These are phyloP conservation scores for Beauveria brongniartii DNA, from an alignment of 2,329 filamentous ascomycete genomes.

Conservation along the genomic window DNA sequence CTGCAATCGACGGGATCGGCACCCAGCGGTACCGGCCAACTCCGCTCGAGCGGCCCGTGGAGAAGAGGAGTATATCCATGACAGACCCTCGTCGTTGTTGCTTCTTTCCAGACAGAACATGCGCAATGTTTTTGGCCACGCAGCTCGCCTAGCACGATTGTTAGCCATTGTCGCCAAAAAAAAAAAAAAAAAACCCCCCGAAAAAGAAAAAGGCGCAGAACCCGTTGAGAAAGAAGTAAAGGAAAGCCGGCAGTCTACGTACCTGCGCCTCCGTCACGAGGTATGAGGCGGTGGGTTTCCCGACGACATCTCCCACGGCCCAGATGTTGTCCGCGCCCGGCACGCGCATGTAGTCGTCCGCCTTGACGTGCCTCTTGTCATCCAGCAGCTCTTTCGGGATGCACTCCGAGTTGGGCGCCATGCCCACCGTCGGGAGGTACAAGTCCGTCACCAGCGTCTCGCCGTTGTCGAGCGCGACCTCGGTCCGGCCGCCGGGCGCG, in stretches of 20 bases:
- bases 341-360: conserved; percentile 44
- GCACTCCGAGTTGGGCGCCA: conserved; percentile 47
- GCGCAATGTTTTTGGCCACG: conserved; percentile 46
- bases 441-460: conserved; percentile 43
- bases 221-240: not conserved
- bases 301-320: conserved; percentile 47
- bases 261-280: conserved; percentile 52
- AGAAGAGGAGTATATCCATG: conserved; percentile 40
- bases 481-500: conserved; percentile 36
- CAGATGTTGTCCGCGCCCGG: conserved; percentile 37
- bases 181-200: no score
- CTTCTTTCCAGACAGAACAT: conserved; percentile 35
- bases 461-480: conserved; percentile 38
- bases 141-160: conserved; percentile 32
- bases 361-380: conserved; percentile 35
- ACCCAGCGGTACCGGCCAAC: conserved; percentile 39
- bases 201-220: not conserved
- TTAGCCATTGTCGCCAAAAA: no score
- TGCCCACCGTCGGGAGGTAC: conserved; percentile 49
- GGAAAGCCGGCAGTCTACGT: not conserved
- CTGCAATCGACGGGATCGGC: conserved; percentile 41
- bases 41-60: conserved; percentile 42
- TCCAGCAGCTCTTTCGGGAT: conserved; percentile 37
- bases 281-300: conserved; percentile 46
- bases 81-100: conserved; percentile 38